Conservation (phyloP, 106 monocot species). For the Platanthera zijinensis region DNA sequence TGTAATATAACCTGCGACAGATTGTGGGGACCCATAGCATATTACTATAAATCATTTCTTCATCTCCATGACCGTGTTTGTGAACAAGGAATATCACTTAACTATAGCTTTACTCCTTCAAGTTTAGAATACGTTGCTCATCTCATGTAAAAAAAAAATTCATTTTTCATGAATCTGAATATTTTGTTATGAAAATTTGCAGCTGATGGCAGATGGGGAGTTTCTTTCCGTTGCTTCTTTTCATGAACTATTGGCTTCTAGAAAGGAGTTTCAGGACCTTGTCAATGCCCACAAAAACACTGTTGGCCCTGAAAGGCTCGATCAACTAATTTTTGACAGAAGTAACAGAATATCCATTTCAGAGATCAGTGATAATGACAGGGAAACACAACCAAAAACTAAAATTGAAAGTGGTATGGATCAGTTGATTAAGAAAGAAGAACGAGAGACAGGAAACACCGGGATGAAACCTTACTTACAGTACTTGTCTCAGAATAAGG, state of each 20-base stretch:
- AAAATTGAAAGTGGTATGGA: slow-evolving; percentile 14
- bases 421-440: slow-evolving; percentile 94
- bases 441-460: slow-evolving; percentile 64
- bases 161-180: neutral
- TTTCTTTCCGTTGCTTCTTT: slow-evolving; percentile 45
- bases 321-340: slow-evolving; percentile 12
- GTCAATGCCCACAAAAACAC: slow-evolving; percentile 80
- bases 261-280: slow-evolving; percentile 68
- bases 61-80: neutral
- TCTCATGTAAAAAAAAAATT: neutral
- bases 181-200: slow-evolving; percentile 1
- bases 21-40: no score
- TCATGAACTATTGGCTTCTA: slow-evolving; percentile 41
- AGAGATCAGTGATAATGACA: slow-evolving; percentile 16
- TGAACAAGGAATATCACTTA: neutral
- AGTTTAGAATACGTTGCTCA: neutral
- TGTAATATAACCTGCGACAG: no score
- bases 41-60: no score
- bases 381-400: slow-evolving; percentile 9
- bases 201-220: slow-evolving; percentile 89
- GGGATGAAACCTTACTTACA: slow-evolving; percentile 72
- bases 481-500: slow-evolving; percentile 81
- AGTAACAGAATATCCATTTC: slow-evolving; percentile 12
- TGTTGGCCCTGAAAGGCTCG: slow-evolving; percentile 32
- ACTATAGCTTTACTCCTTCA: neutral